Conservation (phyloP, 2,329 filamentous ascomycete species). For the Immersiporthe knoxdaviesiana region DNA sequence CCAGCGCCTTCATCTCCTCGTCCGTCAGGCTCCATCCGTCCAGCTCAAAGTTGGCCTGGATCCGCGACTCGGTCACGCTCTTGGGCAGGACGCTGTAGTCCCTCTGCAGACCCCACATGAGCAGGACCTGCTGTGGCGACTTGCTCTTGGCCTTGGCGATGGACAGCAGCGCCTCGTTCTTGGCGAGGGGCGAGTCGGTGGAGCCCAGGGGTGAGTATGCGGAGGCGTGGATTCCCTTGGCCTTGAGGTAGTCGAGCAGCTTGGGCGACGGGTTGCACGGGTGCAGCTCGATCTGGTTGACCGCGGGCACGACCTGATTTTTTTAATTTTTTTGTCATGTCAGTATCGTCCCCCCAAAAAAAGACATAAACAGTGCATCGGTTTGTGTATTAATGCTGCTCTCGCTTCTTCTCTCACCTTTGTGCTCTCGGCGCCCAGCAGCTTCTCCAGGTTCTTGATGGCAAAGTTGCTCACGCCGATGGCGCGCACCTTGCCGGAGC, state of each 20-base stretch:
- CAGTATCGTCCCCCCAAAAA: background rate
- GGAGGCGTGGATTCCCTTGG: conserved; percentile 75
- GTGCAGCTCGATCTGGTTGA: conserved; percentile 84
- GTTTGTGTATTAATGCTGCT: too few species aligned
- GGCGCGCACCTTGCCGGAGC: conserved; percentile 73
- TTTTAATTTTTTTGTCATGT: background rate
- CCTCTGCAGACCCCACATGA: conserved; percentile 80
- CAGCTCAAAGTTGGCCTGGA: conserved; percentile 75
- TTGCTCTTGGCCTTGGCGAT: conserved; percentile 69
- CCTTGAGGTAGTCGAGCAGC: conserved; percentile 71
- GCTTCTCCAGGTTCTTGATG: conserved; percentile 77
- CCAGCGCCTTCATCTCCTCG: conserved; percentile 72
- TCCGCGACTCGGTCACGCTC: conserved; percentile 73
- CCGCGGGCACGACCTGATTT: conserved; percentile 60
- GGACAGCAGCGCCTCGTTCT: conserved; percentile 63
- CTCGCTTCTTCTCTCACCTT: conserved; percentile 49
- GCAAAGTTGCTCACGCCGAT: conserved; percentile 88
- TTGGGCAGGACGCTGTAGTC: conserved; percentile 87
- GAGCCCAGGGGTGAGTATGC: conserved; percentile 76
- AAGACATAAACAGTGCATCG: too few species aligned
- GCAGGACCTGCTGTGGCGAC: conserved; percentile 74
- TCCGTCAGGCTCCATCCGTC: conserved; percentile 74
- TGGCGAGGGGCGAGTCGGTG: conserved; percentile 70
- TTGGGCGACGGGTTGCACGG: conserved; percentile 82
- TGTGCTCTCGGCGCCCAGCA: conserved; percentile 67